A percentile compares a stretch with the other conserved stretches of the same genome.
Conservation (phyloP, 306 rosid species). For the Canavalia gladiata region DNA sequence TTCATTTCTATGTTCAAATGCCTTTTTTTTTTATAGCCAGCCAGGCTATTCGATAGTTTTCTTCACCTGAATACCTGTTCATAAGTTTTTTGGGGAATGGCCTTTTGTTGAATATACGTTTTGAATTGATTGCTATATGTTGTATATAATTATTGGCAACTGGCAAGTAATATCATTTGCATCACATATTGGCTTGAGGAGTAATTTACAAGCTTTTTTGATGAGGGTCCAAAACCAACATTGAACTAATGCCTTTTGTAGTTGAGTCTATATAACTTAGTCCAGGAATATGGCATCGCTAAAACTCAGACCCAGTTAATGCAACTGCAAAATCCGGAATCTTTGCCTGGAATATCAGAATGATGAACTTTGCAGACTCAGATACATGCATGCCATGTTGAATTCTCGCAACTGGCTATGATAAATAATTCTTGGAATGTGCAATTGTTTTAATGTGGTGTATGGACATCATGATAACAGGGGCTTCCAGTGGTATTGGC, state of each 20-base stretch:
- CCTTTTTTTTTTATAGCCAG: not conserved
- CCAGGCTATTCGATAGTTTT: not conserved
- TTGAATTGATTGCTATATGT: slow-evolving; percentile 11
- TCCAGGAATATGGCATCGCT: not conserved
- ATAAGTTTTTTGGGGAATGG: slow-evolving; percentile 3
- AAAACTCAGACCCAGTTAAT: slow-evolving; percentile 18
- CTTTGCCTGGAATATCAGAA: not conserved
- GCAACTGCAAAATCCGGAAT: not conserved
- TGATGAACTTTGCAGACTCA: slow-evolving; percentile 14
- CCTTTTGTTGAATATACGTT: slow-evolving; percentile 27
- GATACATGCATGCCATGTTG: not conserved
- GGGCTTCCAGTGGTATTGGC: slow-evolving; percentile 95
- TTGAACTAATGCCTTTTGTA: not conserved
- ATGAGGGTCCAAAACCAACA: not conserved
- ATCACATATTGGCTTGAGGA: not conserved
- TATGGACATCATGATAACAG: slow-evolving; percentile 57
- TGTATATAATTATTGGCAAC: not conserved
- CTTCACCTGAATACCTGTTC: not conserved
- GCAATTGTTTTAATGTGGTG: slow-evolving; percentile 31
- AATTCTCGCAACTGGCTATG: slow-evolving; percentile 31
- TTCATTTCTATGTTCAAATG: slow-evolving; percentile 4
- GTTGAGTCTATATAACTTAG: slow-evolving; percentile 20
- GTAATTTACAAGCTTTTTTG: not conserved
- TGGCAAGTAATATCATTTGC: not conserved
- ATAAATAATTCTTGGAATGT: slow-evolving; percentile 13